A percentile compares a stretch with the other conserved stretches of the same genome.
phyloP scores from a whole-genome alignment of 805 yeast species.

The Kodamaea lidongshanica region DNA sequence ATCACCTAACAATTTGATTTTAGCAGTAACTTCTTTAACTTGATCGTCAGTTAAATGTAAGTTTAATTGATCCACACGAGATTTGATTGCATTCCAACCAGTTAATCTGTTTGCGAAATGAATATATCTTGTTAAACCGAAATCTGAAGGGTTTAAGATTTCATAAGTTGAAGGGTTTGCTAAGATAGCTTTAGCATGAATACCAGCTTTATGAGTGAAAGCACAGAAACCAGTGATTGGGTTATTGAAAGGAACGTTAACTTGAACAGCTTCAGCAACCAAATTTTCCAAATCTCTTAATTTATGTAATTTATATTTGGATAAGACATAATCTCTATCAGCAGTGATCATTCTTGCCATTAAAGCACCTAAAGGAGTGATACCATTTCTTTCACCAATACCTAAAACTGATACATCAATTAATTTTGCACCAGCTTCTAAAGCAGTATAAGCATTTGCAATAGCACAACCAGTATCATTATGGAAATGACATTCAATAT shows the following conservation, averaged over 20 bases:
- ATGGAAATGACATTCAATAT: conserved; percentile 98
- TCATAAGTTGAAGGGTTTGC: conserved; percentile 99
- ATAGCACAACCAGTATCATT: conserved; percentile 99
- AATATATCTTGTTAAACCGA: conserved; percentile 92
- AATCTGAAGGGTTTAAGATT: conserved; percentile 89
- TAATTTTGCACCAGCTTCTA: conserved; percentile 94
- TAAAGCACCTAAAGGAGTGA: conserved; percentile 93
- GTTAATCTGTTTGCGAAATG: conserved; percentile 97
- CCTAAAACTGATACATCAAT: conserved; percentile 95
- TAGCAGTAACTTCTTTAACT: conserved; percentile 88
- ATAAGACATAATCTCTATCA: conserved; percentile 89
- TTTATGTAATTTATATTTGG: conserved; percentile 93
- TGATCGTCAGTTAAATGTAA: conserved; percentile 85
- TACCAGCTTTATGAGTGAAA: conserved; percentile 98
- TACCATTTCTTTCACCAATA: conserved; percentile 98
- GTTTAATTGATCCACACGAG: conserved; percentile 95
- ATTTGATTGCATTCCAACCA: conserved; percentile 98
- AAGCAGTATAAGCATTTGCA: conserved; percentile 96
- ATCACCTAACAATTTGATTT: conserved; percentile 92
- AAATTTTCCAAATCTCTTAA: conserved; percentile 91
- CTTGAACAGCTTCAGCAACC: conserved; percentile 96
- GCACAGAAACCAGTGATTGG: conserved; percentile 99
- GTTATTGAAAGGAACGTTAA: conserved; percentile 95
- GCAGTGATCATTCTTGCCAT: conserved; percentile 99
- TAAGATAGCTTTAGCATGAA: conserved; percentile 96